phyloP scores from a whole-genome alignment of 768 basidiomycete genomes.

The Clavaria fumosa region DNA sequence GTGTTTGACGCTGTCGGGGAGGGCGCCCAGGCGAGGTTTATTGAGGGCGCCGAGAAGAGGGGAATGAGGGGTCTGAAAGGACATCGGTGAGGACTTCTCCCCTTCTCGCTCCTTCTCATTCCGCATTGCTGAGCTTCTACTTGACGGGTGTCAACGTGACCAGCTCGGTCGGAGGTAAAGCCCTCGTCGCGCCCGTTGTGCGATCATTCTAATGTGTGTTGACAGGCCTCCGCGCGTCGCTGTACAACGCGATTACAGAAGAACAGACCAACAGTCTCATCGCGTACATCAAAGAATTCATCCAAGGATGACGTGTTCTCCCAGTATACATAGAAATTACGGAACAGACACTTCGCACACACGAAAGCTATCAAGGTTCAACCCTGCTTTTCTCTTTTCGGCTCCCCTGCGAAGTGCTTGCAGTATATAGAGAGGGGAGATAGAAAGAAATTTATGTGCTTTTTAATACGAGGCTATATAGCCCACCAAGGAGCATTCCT shows the following conservation, averaged over 20 bases:
- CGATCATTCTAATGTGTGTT: constrained; percentile 1
- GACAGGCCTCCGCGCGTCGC: constrained; percentile 61
- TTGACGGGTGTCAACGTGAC: not conserved
- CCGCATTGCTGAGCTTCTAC: not conserved
- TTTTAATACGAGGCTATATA: no score
- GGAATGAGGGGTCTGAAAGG: constrained; percentile 86
- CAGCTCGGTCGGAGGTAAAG: constrained; percentile 40
- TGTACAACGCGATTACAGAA: constrained; percentile 82
- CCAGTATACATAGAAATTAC: no score
- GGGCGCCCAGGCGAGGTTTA: constrained; percentile 56
- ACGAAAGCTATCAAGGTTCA: no score
- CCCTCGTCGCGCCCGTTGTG: not conserved
- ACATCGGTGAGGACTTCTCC: constrained; percentile 68
- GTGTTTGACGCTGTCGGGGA: constrained; percentile 70
- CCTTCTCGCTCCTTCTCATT: no score
- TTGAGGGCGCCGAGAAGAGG: constrained; percentile 61
- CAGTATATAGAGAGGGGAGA: no score
- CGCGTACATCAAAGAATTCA: constrained; percentile 43
- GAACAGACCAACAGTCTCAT: constrained; percentile 50
- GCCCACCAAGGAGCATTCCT: no score
- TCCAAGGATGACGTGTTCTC: not conserved
- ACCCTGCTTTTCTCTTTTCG: no score
- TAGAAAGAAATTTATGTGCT: no score
- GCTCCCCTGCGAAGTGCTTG: no score
- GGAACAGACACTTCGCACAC: no score